Conservation (phyloP, 2,329 filamentous ascomycete species). For the Botrytis elliptica region DNA sequence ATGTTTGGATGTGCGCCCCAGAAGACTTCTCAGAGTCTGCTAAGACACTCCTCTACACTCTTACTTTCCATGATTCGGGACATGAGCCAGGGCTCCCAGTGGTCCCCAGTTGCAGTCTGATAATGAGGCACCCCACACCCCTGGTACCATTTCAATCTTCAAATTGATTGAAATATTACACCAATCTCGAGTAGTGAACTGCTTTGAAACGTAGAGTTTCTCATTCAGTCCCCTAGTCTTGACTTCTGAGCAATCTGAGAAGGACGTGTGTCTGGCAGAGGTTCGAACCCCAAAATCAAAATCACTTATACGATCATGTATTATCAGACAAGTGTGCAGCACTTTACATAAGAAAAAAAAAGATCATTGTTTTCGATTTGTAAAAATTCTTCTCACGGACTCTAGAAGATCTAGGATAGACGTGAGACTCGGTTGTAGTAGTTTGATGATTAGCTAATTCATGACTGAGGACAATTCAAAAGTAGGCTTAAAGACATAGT, state of each 20-base stretch:
- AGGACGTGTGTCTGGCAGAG: not conserved
- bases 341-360: not conserved
- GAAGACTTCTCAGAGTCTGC: not conserved
- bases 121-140: rapidly evolving
- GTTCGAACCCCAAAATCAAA: not conserved
- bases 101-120: not conserved
- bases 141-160: not conserved
- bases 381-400: not conserved
- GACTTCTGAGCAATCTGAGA: not conserved
- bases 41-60: not conserved
- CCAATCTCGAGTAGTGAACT: not conserved
- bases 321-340: not conserved
- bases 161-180: not conserved
- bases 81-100: not conserved
- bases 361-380: not conserved
- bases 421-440: not conserved
- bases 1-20: not conserved
- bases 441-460: not conserved
- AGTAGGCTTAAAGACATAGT: not conserved
- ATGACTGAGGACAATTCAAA: not conserved
- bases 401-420: not conserved
- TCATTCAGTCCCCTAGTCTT: not conserved
- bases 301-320: not conserved
- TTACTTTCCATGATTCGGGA: not conserved
- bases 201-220: not conserved